Evolutionary conservation across 805 yeast species (phyloP).

Genomic region (Monosporozyma unispora): DNA sequence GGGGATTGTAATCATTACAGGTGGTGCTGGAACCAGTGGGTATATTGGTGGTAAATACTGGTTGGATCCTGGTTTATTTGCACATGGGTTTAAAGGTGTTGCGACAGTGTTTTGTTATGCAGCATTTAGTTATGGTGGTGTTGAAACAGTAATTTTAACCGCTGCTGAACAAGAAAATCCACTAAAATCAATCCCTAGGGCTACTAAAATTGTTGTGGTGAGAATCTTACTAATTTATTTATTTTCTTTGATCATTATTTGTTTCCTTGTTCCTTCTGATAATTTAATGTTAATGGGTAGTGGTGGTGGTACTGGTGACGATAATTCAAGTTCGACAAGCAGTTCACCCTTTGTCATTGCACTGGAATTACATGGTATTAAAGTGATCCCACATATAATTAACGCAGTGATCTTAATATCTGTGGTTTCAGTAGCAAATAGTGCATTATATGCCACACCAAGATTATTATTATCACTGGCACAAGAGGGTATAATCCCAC

Average conservation of each 20-base stretch:
- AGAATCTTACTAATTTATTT: constrained; percentile 53
- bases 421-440: constrained; percentile 52
- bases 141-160: constrained; percentile 59
- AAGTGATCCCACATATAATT: constrained; percentile 39
- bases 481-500: constrained; percentile 44
- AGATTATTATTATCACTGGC: constrained; percentile 47
- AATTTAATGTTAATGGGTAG: constrained; percentile 37
- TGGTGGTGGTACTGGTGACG: constrained; percentile 43
- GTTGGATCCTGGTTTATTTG: constrained; percentile 47
- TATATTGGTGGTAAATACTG: constrained; percentile 38
- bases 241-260: constrained; percentile 43
- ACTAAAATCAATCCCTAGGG: constrained; percentile 50
- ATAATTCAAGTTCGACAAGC: constrained; percentile 30
- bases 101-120: constrained; percentile 57
- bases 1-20: constrained; percentile 38
- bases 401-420: constrained; percentile 53
- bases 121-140: constrained; percentile 66
- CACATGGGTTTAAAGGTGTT: constrained; percentile 51
- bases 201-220: constrained; percentile 48
- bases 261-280: constrained; percentile 65
- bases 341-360: constrained; percentile 44
- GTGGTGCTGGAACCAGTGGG: constrained; percentile 37
- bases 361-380: constrained; percentile 36
- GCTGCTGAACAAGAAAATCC: constrained; percentile 54
- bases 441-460: constrained; percentile 51